Evolutionary conservation across 1,284 basidiomycete species (phyloP).

Genomic region (Ustilago crameri): DNA sequence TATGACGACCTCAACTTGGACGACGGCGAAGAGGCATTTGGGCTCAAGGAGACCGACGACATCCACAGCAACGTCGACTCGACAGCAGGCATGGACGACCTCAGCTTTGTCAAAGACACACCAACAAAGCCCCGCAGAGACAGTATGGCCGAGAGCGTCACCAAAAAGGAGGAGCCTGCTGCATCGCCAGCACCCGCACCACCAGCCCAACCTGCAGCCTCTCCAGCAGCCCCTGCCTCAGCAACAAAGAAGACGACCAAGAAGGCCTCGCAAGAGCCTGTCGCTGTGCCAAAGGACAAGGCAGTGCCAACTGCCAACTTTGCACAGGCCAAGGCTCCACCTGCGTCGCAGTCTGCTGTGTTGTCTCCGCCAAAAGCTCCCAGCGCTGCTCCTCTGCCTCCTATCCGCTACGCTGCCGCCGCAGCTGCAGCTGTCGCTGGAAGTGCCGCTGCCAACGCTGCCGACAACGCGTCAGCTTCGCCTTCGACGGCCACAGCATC

Average conservation of each 20-base stretch:
- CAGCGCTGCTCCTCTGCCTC: slow-evolving; percentile 71
- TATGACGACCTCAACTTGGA: slow-evolving; percentile 98
- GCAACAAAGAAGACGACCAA: slow-evolving; percentile 49
- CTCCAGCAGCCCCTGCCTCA: slow-evolving; percentile 19
- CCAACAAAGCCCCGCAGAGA: slow-evolving; percentile 41
- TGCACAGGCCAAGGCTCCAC: slow-evolving; percentile 73
- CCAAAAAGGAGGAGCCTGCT: slow-evolving; percentile 60
- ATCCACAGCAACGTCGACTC: slow-evolving; percentile 71
- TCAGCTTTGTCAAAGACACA: slow-evolving; percentile 42
- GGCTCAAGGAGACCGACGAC: slow-evolving; percentile 75
- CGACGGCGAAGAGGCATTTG: slow-evolving; percentile 78
- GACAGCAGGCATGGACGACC: slow-evolving; percentile 69
- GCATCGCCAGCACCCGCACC: slow-evolving; percentile 73
- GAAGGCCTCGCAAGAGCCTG: slow-evolving; percentile 46
- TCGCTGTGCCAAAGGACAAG: slow-evolving; percentile 72
- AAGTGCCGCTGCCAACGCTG: slow-evolving; percentile 33
- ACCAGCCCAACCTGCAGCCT: background rate
- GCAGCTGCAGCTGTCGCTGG: slow-evolving; percentile 78
- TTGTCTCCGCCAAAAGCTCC: slow-evolving; percentile 57
- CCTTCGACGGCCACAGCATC: slow-evolving; percentile 35
- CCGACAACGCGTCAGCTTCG: slow-evolving; percentile 21
- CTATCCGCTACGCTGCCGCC: slow-evolving; percentile 88
- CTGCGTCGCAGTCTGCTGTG: slow-evolving; percentile 42
- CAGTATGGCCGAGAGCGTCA: slow-evolving; percentile 31
- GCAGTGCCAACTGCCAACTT: slow-evolving; percentile 81